Evolutionary conservation across 2,329 filamentous ascomycete species (phyloP).

Genomic region (Aureobasidium pullulans): DNA sequence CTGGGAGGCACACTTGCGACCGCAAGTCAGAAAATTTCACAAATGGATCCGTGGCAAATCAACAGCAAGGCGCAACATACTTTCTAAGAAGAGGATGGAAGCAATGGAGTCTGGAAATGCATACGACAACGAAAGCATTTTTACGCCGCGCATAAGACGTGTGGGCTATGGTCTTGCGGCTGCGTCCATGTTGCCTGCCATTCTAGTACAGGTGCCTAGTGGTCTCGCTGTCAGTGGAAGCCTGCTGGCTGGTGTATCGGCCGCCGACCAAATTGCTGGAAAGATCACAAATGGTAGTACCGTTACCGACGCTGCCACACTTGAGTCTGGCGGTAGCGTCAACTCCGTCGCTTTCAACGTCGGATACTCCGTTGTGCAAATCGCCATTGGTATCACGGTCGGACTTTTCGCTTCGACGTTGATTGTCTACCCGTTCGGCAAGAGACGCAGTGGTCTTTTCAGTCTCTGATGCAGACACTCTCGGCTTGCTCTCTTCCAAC

Average conservation of each 20-base stretch:
- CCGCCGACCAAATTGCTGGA: constrained; percentile 47
- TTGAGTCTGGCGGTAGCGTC: constrained; percentile 23
- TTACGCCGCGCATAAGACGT: constrained; percentile 31
- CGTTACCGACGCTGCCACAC: constrained; percentile 31
- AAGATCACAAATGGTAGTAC: constrained; percentile 37
- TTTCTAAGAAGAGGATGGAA: constrained; percentile 22
- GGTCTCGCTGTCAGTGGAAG: constrained; percentile 52
- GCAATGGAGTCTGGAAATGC: constrained; percentile 15
- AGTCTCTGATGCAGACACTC: constrained; percentile 24
- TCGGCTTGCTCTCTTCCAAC: background rate
- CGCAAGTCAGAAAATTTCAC: constrained; percentile 22
- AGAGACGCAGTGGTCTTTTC: constrained; percentile 39
- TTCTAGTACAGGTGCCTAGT: constrained; percentile 62
- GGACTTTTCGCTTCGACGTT: constrained; percentile 42
- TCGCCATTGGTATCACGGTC: constrained; percentile 46
- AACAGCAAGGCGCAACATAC: constrained; percentile 15
- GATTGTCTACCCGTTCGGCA: constrained; percentile 43
- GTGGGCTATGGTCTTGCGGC: constrained; percentile 72
- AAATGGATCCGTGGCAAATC: constrained; percentile 26
- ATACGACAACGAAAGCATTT: constrained; percentile 22
- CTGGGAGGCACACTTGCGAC: constrained; percentile 46
- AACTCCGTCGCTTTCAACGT: constrained; percentile 42
- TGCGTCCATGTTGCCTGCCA: constrained; percentile 76
- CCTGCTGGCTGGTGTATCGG: constrained; percentile 49
- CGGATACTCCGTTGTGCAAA: constrained; percentile 41